Base-by-base conservation (phyloP, 257 asterid species). In the Thymus quinquecostatus region DNA sequence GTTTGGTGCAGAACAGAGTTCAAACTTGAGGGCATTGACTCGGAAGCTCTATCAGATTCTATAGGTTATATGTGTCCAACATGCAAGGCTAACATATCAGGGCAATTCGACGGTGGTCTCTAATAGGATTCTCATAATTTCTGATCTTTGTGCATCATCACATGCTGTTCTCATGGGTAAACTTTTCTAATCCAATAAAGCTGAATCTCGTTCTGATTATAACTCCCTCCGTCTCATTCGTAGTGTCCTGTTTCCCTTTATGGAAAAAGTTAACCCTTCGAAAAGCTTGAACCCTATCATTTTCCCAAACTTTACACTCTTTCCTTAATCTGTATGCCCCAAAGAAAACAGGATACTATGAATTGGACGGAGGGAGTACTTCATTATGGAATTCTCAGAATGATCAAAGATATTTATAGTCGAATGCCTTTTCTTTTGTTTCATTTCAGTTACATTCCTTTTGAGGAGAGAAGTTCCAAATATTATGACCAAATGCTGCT, bases 1-100 rank as follows among this genome's bases (percentile, higher is more conserved):
- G 98, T 95, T 50, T 95, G 99, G 99, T 95, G 99, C 82, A 80
- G 96, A 84, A 60, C 90, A 34, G 97, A 95, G 82, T 95, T 95
- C 83, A 87, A 73, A 74, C 89, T 88, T 63, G 98, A 95, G 65
- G 89, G 89, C 14, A 77, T 86, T 68, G 96, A 87, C 71, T 73
- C 92, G 41, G 99, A 88, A 86, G 60, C 87, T 70, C 96, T 87
- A 62, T 87, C 95, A 30, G 98, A 89, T 80, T 89, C 98, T 55
- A 92, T 95, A 76, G 99, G 98, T 41, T 95, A 88, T 63, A 95
- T 95, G 98, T 95, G 99, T 74, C 97, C 97, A 59, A 84, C 90
- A 10, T 95, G 99, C 94, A 95, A 95, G 87, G 82, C 87, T 73
- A 88, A 86, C 68, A 88, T 95, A 64, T 92, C 97, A 9, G 99